A percentile compares a stretch with the other conserved stretches of the same genome.
Conservation (phyloP, 2,329 filamentous ascomycete species). For the Aspergillus tamarii region DNA sequence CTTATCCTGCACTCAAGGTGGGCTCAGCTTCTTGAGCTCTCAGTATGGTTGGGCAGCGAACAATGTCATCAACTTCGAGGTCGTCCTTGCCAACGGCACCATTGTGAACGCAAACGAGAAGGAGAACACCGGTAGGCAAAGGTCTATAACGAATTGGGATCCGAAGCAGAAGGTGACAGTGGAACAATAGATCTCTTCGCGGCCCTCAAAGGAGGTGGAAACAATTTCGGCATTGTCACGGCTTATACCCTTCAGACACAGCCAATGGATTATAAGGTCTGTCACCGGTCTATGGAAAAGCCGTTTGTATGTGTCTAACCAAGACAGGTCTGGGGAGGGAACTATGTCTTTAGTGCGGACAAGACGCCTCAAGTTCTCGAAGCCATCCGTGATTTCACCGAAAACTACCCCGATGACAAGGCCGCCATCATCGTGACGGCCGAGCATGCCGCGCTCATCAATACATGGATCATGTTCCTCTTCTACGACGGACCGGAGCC, state of each 20-base stretch:
- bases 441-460: constrained; percentile 50
- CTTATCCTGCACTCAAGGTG: constrained; percentile 22
- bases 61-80: constrained; percentile 51
- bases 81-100: constrained; percentile 52
- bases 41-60: constrained; percentile 55
- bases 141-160: background rate
- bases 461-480: constrained; percentile 63
- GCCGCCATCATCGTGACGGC: constrained; percentile 63
- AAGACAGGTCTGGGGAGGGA: constrained; percentile 52
- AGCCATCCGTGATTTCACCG: constrained; percentile 39
- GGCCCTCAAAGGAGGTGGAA: constrained; percentile 48
- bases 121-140: constrained; percentile 33
- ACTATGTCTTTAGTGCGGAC: constrained; percentile 44
- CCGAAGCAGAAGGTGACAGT: too few relatives aligned
- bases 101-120: constrained; percentile 46
- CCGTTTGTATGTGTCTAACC: background rate
- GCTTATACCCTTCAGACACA: constrained; percentile 39
- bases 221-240: constrained; percentile 51
- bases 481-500: constrained; percentile 64
- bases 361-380: constrained; percentile 39
- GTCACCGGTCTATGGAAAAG: background rate
- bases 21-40: constrained; percentile 54
- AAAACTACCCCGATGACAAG: constrained; percentile 60
- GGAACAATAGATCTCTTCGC: constrained; percentile 41
- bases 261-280: constrained; percentile 32